Evolutionary conservation across 768 basidiomycete genomes (phyloP).

Genomic region (Thelephora ganbajun): DNA sequence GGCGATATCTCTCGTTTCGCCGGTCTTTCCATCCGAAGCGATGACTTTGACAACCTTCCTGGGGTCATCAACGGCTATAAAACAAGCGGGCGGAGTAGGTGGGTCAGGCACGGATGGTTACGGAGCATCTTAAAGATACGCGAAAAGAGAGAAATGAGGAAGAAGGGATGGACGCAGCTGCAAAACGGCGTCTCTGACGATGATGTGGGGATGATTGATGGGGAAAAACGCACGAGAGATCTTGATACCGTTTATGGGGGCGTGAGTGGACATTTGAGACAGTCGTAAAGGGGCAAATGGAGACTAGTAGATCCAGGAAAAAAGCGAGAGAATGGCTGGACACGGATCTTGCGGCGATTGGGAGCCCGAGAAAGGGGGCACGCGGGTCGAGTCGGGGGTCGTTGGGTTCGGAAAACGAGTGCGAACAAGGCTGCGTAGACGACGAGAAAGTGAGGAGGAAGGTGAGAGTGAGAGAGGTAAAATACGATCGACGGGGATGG

Average conservation of each 20-base stretch:
- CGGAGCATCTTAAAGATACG: not conserved
- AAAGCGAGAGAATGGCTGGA: not conserved
- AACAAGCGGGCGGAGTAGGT: slow-evolving; percentile 2
- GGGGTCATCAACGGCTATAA: slow-evolving; percentile 85
- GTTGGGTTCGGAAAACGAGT: too few species aligned
- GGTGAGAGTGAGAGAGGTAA: not conserved
- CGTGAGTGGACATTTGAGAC: slow-evolving; percentile 51
- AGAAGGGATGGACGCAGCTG: slow-evolving; percentile 8
- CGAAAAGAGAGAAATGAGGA: not conserved
- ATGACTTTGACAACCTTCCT: slow-evolving; percentile 89
- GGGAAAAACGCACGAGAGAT: slow-evolving; percentile 52
- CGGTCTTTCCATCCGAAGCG: slow-evolving; percentile 89
- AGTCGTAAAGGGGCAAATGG: slow-evolving; percentile 1
- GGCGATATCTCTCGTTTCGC: slow-evolving; percentile 73
- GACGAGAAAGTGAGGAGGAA: not conserved
- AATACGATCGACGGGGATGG: not conserved
- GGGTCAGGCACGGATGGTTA: too few species aligned
- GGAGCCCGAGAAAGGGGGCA: not conserved
- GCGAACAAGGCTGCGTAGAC: not conserved
- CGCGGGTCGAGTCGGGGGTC: not conserved
- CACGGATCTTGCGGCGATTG: not conserved
- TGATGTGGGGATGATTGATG: not conserved
- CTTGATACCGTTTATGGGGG: slow-evolving; percentile 81
- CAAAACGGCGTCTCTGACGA: not conserved
- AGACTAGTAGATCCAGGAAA: not conserved